A percentile compares a stretch with the other conserved stretches of the same genome.
phyloP scores from a whole-genome alignment of 2,329 filamentous ascomycete species.

The Xylariaceae sp. region DNA sequence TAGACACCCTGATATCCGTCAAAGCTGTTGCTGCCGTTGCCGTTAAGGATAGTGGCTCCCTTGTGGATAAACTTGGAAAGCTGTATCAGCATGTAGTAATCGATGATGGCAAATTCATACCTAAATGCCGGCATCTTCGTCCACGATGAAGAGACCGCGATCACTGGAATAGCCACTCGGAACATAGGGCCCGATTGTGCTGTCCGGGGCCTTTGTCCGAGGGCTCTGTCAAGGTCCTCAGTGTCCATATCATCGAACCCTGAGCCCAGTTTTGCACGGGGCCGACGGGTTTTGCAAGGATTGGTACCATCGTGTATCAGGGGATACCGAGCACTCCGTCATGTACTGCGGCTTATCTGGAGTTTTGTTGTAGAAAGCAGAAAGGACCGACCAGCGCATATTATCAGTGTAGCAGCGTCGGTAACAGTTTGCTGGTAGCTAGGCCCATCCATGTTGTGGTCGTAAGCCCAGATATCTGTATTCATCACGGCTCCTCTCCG shows the following conservation, averaged over 20 bases:
- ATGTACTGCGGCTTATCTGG: constrained; percentile 48
- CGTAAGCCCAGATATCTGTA: constrained; percentile 51
- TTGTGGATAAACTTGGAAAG: constrained; percentile 52
- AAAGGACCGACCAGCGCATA: constrained; percentile 42
- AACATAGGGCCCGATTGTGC: constrained; percentile 47
- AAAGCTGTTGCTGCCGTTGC: constrained; percentile 49
- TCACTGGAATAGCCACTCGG: constrained; percentile 46
- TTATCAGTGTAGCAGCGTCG: constrained; percentile 42
- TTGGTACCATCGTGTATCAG: constrained; percentile 41
- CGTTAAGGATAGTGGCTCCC: constrained; percentile 46
- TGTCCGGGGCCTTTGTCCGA: constrained; percentile 36
- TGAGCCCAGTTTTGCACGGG: constrained; percentile 53
- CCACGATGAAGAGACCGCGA: constrained; percentile 59
- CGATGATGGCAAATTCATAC: constrained; percentile 47
- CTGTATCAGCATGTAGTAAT: constrained; percentile 59
- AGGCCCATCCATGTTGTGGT: constrained; percentile 44
- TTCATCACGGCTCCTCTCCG: constrained; percentile 42
- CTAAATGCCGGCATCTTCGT: constrained; percentile 49
- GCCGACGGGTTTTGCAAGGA: constrained; percentile 44
- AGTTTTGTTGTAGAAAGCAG: constrained; percentile 44
- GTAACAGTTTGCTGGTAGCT: constrained; percentile 44
- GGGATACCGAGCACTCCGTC: constrained; percentile 51
- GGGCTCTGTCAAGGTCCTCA: constrained; percentile 41
- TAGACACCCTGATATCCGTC: constrained; percentile 43
- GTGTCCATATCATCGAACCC: constrained; percentile 48